Base-by-base conservation (phyloP, 768 basidiomycete species). In the Steccherinum ochraceum region DNA sequence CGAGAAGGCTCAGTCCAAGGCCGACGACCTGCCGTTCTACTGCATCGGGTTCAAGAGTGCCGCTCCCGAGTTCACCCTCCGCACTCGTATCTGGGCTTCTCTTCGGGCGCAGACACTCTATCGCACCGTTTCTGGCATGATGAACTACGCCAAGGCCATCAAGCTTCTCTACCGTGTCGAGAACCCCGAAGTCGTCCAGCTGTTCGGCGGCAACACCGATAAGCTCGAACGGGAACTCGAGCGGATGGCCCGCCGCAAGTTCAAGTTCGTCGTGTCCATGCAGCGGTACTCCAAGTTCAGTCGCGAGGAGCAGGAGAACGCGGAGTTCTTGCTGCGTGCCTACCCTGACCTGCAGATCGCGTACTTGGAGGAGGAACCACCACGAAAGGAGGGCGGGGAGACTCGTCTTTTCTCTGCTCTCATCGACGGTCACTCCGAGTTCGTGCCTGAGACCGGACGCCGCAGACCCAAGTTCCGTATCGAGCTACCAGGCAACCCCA, bases 71-170 rank as follows among this genome's bases (percentile, higher is more conserved):
- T 99, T 94, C 67, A 99, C 96, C 2, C 79, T 99, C 12, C 93
- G 96, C 53, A 99, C 96, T 5, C 86, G 96, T 65, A 99, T 99
- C 62, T 99, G 96, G 96, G 94, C 96, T 7, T 97, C 95, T 4
- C 81, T 99, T 7, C 91, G 96, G 49, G 96, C 96, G 16, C 96
- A 99, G 73, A 99, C 96, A 1, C 81, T 99, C 18, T 98, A 99
- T 66, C 84, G 96, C 57, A 99, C 96, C 12, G 95, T 99, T 16
- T 97, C 96, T 27, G 96, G 96, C 47, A 97, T 99, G 91, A 98
- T 98, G 96, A 99, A 99, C 72, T 98, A 99, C 68, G 84, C 90
- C 58, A 99, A 99, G 74, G 96, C 96, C 12, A 98, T 99, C 82
- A 99, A 99, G 67, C 74, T 99, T 27, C 79, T 99, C n/a, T 95